Evolutionary conservation across 2,329 filamentous ascomycete genomes (phyloP).

Genomic region (Hysterium pulicare): DNA sequence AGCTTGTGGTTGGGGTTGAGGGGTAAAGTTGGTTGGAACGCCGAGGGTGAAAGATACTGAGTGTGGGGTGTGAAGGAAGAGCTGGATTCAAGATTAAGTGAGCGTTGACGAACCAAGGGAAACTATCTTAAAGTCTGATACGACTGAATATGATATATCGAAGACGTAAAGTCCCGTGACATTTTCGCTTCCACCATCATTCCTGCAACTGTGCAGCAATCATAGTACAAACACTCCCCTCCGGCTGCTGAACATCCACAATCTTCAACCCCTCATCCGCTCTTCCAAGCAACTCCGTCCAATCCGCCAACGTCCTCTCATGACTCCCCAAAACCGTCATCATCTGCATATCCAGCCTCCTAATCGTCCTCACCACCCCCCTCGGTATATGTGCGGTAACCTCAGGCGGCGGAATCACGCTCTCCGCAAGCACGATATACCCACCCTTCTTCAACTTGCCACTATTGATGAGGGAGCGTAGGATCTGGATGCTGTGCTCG

Average conservation of each 20-base stretch:
- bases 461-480: constrained; percentile 28
- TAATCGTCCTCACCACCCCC: neutral
- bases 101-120: too few species aligned
- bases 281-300: constrained; percentile 6
- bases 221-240: constrained; percentile 1
- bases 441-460: constrained; percentile 28
- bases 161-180: too few species aligned
- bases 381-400: neutral
- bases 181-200: too few species aligned
- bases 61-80: too few species aligned
- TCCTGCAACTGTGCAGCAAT: too few species aligned
- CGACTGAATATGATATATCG: too few species aligned
- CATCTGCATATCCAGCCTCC: constrained; percentile 10
- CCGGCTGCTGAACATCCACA: constrained; percentile 1
- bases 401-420: constrained; percentile 23
- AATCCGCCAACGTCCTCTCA: constrained; percentile 8
- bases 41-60: too few species aligned
- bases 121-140: too few species aligned
- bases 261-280: constrained; percentile 5
- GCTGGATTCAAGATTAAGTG: too few species aligned
- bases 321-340: constrained; percentile 1
- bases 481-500: constrained; percentile 27
- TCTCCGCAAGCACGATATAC: constrained; percentile 35
- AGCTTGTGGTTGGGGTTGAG: too few species aligned
- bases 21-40: too few species aligned